Evolutionary conservation across 2,329 filamentous ascomycete species (phyloP).

Genomic region (Epicoccum nigrum): DNA sequence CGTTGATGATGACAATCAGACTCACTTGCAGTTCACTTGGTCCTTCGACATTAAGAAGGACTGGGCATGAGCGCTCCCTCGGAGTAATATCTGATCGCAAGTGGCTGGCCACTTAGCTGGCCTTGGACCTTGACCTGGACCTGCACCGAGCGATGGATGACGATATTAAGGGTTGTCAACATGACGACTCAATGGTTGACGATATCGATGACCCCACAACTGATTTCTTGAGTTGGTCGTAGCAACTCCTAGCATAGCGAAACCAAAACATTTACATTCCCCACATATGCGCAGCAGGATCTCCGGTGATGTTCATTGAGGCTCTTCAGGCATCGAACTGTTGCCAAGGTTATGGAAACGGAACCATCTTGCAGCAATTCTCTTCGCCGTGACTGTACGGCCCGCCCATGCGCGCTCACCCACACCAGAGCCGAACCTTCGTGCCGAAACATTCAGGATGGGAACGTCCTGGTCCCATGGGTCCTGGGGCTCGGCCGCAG

Average conservation of each 20-base stretch:
- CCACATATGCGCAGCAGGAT: neutral
- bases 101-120: constrained; percentile 18
- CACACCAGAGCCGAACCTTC: constrained; percentile 41
- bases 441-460: constrained; percentile 56
- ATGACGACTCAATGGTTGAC: constrained; percentile 37
- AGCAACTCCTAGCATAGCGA: constrained; percentile 20
- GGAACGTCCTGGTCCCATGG: constrained; percentile 56
- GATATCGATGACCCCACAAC: constrained; percentile 27
- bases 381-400: constrained; percentile 52
- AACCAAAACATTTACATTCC: constrained; percentile 15
- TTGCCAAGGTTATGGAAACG: constrained; percentile 30
- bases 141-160: constrained; percentile 20
- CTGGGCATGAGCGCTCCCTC: constrained; percentile 64
- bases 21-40: constrained; percentile 93
- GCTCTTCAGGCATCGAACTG: constrained; percentile 7
- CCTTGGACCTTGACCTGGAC: constrained; percentile 15
- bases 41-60: constrained; percentile 96
- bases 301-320: constrained; percentile 13
- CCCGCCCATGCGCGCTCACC: constrained; percentile 54
- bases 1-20: constrained; percentile 91
- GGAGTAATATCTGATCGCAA: constrained; percentile 2
- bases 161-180: constrained; percentile 23
- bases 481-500: constrained; percentile 23
- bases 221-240: constrained; percentile 17
- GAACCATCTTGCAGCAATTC: constrained; percentile 55